Evolutionary conservation across 2,329 filamentous ascomycete genomes (phyloP), one percentile per base, ranked within the genome.

Genomic region (Lachnellula subtilissima): DNA sequence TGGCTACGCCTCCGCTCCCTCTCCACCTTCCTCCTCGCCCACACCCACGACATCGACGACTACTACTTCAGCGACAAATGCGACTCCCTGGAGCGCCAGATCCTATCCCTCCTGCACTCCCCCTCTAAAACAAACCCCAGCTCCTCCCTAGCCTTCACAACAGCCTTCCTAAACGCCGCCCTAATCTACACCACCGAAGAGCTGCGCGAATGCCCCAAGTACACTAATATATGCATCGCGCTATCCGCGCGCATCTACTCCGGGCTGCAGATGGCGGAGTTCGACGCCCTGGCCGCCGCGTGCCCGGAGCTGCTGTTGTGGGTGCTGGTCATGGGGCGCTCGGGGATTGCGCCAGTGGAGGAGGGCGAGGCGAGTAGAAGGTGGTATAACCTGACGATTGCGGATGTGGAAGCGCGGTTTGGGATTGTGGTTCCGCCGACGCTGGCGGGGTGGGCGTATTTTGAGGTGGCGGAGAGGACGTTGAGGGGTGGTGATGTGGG

Each of bases 1-100:
- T 58, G 52, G 52, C 52, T 54, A 6, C 55, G 55, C 14, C 52
- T 58, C 14, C 55, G 55, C 25, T 58, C 54, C 32, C 43, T 58
- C 3, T 43, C 52, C 2, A 12, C 52, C 14, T 52, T 58, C 35
- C 17, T 58, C 5, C 6, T 25, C 17, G 14, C 17, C 5, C 47
- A 47, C n/a, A 14, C 36, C 22, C 9, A 42, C 19, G 9, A 22
- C 7, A 35, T 58, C 17, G 55, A 58, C 48, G 52, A 48, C 23
- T 54, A 25, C 23, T 49, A 48, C 48, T 54, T 58, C 48, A 52
- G 36, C 17, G 55, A 58, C 28, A 58, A 58, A 39, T 22, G 52
- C 14, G 52, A 58, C 17, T 17, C 37, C 17, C 15, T 58, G 23
- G 55, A 58, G 17, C 52, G 55, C 1, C 22, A 40, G 3, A 46